Percentiles rank a stretch among this genome's conserved stretches.
phyloP scores from a whole-genome alignment of 2,329 filamentous ascomycete genomes.

The Alternaria brassicae region DNA sequence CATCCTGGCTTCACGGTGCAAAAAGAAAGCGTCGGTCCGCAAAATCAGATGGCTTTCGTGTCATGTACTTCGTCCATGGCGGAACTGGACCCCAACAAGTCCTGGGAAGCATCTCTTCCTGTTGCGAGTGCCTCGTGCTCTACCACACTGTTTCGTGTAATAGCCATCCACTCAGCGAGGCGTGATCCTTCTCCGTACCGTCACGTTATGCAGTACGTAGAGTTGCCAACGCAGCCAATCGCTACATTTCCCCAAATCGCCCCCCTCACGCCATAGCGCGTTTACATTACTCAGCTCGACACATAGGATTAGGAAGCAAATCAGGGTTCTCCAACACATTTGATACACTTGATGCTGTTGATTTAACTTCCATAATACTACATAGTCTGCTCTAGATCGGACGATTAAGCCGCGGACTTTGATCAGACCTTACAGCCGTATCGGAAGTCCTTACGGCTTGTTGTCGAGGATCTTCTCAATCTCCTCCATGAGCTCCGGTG shows the following conservation, averaged over 20 bases:
- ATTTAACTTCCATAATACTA: neutral
- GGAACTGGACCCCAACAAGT: neutral
- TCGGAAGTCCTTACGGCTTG: conserved; percentile 41
- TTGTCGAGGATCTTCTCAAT: conserved; percentile 51
- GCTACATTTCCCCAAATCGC: neutral
- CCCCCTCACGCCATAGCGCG: conserved; percentile 5
- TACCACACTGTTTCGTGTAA: neutral
- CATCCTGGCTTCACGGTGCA: conserved; percentile 4
- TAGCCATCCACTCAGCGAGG: neutral
- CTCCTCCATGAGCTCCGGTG: conserved; percentile 50
- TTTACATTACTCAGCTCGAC: neutral
- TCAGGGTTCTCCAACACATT: neutral
- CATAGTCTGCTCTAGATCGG: neutral
- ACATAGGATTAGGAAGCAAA: neutral
- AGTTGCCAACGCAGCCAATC: conserved; percentile 4
- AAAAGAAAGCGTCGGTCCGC: conserved; percentile 3
- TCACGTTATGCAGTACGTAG: neutral
- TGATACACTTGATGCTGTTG: neutral
- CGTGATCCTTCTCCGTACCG: neutral
- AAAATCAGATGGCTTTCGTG: neutral
- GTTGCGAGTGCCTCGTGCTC: neutral
- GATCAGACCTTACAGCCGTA: conserved; percentile 1
- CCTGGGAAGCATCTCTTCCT: neutral
- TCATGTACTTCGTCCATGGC: neutral
- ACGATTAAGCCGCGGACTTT: neutral